These are phyloP conservation scores for Pseudogymnoascus sp. DNA, from an alignment of 2,329 filamentous ascomycete genomes.

Conservation along the genomic window DNA sequence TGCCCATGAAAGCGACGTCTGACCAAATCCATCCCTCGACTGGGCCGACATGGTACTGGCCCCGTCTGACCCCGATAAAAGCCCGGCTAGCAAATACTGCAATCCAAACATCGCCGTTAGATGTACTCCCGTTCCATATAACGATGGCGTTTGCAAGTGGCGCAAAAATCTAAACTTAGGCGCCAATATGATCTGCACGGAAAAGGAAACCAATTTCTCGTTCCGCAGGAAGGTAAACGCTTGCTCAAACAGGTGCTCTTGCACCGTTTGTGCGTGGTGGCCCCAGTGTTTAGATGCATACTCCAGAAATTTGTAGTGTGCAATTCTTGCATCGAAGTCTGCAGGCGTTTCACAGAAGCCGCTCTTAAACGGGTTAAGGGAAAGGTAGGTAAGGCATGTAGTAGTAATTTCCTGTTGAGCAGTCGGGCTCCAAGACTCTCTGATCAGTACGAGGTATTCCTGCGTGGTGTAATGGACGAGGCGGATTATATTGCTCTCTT, in stretches of 20 bases:
- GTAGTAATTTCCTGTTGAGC: background rate
- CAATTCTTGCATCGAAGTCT: background rate
- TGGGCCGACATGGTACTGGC: background rate
- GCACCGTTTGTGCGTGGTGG: background rate
- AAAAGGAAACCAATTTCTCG: background rate
- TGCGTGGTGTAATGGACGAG: constrained; percentile 24
- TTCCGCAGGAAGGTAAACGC: background rate
- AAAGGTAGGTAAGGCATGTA: background rate
- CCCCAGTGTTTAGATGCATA: background rate
- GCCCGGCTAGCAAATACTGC: constrained; percentile 4
- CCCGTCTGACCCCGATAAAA: background rate
- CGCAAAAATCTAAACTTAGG: background rate
- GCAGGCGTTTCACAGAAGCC: background rate
- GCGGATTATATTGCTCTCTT: constrained; percentile 20
- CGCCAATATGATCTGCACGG: background rate
- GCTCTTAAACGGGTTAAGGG: background rate
- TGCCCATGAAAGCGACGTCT: constrained; percentile 9
- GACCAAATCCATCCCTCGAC: background rate
- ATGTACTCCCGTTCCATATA: constrained; percentile 15
- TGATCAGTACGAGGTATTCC: constrained; percentile 19
- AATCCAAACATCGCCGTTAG: constrained; percentile 18
- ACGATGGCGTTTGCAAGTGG: background rate
- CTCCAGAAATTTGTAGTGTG: background rate
- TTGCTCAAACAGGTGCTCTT: background rate
- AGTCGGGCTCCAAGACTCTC: background rate